Base-by-base conservation (phyloP, 352 stramenopile genomes). In the Aphanomyces cochlioides region DNA sequence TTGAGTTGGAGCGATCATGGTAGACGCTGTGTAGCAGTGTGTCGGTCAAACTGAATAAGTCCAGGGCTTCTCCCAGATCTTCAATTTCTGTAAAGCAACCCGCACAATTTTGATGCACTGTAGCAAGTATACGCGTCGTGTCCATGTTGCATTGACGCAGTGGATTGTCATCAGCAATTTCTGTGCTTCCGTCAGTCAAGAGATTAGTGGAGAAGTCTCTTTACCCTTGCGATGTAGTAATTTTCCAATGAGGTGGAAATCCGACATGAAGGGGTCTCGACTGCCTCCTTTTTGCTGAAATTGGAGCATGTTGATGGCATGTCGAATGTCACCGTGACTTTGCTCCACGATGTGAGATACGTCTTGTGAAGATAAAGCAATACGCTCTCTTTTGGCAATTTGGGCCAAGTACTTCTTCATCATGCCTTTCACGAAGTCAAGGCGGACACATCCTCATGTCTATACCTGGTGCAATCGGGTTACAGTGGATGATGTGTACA, bases 211-310 rank as follows among this genome's bases (percentile, higher is more conserved):
- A 28, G 28, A 28, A 28, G 28, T 28, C 28, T 28, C 28, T 28
- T 58, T 66, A 63, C 38, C 69, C 75, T 89, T 89, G n/a, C 76
- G 81, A 50, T 95, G 83, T 3, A 95, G 57, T 43, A 95, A 65
- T 63, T 93, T 93, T 5, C 85, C 87, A 38, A 93, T 72, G 10
- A 93, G 69, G 54, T 91, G 87, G 13, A 95, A 91, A 59, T 93
- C 84, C 1, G 87, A 93, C 4, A 84, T 73, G 76, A 95, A 95
- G 19, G 76, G 65, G 45, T 95, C 87, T n/a, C 87, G 83, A 53
- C 67, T 72, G 2, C 60, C 65, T 64, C 17, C n/a, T 64, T 7
- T 64, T 17, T 36, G 69, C 12, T 70, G 47, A 0, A 92, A 38
- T 41, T 95, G 87, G 19, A 91, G 72, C 79, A 82, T 91, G 48